A percentile compares a stretch with the other conserved stretches of the same genome.
phyloP scores from a whole-genome alignment of 2,329 filamentous ascomycete genomes.

The Sphaerulina musiva region DNA sequence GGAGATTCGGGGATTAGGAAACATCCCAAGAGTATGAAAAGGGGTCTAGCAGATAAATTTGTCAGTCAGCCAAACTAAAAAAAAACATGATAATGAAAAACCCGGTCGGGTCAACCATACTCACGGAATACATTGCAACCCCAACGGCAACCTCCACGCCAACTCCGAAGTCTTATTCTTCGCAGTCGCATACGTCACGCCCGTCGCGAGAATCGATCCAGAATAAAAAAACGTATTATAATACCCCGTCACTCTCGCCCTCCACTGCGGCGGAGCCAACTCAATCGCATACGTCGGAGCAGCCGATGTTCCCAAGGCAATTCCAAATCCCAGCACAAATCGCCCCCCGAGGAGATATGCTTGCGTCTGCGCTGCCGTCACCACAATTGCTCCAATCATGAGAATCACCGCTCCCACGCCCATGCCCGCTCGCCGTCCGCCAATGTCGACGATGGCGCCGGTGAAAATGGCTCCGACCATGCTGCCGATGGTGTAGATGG shows the following conservation, averaged over 20 bases:
- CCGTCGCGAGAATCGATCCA: conserved; percentile 18
- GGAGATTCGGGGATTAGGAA: conserved; percentile 16
- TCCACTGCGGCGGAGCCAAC: conserved; percentile 16
- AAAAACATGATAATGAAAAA: no score
- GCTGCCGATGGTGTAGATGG: conserved; percentile 46
- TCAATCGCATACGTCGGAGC: conserved; percentile 16
- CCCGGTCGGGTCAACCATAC: background rate
- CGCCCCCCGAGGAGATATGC: conserved; percentile 14
- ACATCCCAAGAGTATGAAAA: conserved; percentile 10
- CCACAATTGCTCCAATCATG: conserved; percentile 10
- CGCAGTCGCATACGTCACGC: conserved; percentile 20
- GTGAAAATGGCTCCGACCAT: conserved; percentile 40
- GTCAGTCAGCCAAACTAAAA: background rate
- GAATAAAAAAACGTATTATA: conserved; percentile 13
- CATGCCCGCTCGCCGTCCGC: conserved; percentile 11
- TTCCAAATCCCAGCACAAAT: conserved; percentile 18
- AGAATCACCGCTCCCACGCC: conserved; percentile 9
- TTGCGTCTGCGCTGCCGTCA: conserved; percentile 6
- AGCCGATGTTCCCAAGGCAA: conserved; percentile 14
- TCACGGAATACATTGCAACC: conserved; percentile 19
- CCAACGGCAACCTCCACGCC: conserved; percentile 21
- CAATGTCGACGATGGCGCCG: conserved; percentile 33
- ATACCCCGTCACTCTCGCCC: conserved; percentile 15
- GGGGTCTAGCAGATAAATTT: background rate
- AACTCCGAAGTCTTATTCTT: conserved; percentile 14